Base-by-base conservation (phyloP, 306 rosid species). In the Glycine tomentella region DNA sequence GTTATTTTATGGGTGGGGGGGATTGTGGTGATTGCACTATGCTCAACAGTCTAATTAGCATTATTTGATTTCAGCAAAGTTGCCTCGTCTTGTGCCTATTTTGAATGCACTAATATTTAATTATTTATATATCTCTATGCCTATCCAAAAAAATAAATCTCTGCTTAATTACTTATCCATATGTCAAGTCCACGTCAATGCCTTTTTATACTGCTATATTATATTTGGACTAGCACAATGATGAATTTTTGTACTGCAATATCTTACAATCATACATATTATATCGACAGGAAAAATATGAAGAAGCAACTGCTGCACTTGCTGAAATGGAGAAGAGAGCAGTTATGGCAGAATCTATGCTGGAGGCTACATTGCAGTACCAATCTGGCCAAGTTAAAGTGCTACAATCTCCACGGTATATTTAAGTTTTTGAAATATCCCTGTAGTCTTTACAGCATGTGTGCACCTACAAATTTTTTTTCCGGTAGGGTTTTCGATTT, bases 291-390 rank as follows among this genome's bases (percentile, higher is more conserved):
- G 97, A 90, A 71, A 96, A 96, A 81, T 96, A 93, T 84, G 99
- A 96, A 90, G 97, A 93, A 81, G 97, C 99, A 80, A 80, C 91
- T 79, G 86, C 84, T 53, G 89, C 97, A 75, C 92, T 96, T 78
- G 90, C 80, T 25, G 96, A 92, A 71, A 96, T 93, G 97, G 99
- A 93, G 90, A 93, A 93, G 91, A 96, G 97, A 86, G 97, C 87
- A 80, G 98, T 96, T 76, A 93, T 96, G 98, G 99, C 99, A 50
- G 98, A 96, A 86, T 93, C 98, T 33, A 93, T 96, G 98, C 83
- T 96, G 77, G 99, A 96, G 87, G 98, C 99, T 62, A 96, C 99
- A 68, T 86, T 96, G 90, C 98, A 96, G 86, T 96, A 96, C 82
- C 98, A 96, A 85, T 87, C 94, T 72, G 98, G 98, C 77, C 99